Evolutionary conservation across 129 eudicot species (phyloP).

Genomic region (Mikania micrantha): DNA sequence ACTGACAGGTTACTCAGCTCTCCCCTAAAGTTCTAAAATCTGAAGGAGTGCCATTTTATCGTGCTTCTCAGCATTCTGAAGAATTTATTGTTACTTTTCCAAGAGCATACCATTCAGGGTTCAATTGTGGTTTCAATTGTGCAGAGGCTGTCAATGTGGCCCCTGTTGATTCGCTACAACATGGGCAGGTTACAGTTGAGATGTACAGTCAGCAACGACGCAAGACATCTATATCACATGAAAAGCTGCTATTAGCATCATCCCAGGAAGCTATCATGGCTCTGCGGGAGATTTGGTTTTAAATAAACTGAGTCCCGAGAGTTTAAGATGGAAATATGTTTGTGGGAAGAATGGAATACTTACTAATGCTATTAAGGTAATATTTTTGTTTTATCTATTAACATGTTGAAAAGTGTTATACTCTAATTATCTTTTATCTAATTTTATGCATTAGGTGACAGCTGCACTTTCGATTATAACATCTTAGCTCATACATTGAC

Average conservation of each 20-base stretch:
- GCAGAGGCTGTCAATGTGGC: slow-evolving; percentile 91
- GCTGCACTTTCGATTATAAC: too few species aligned
- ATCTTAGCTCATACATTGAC: too few species aligned
- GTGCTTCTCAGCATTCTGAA: slow-evolving; percentile 55
- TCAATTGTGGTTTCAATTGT: slow-evolving; percentile 82
- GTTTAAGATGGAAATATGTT: slow-evolving; percentile 47
- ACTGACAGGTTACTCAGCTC: slow-evolving; percentile 80
- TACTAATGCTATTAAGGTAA: slow-evolving; percentile 47
- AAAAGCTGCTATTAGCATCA: too few species aligned
- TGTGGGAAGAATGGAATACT: slow-evolving; percentile 68
- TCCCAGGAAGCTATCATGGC: too few species aligned
- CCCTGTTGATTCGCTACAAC: slow-evolving; percentile 73
- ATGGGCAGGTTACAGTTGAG: slow-evolving; percentile 77
- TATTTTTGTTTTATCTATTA: too few species aligned
- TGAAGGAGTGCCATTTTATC: slow-evolving; percentile 75
- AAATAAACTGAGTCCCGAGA: slow-evolving; percentile 26
- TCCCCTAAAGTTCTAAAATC: slow-evolving; percentile 61
- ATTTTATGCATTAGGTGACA: too few species aligned
- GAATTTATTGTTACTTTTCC: slow-evolving; percentile 82
- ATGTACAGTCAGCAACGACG: slow-evolving; percentile 58
- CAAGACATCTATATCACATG: slow-evolving; percentile 75
- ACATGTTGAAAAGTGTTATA: too few species aligned
- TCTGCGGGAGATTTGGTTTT: slow-evolving; percentile 35
- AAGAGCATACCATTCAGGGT: slow-evolving; percentile 78
- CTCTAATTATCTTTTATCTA: too few species aligned